Evolutionary conservation across 2,329 filamentous ascomycete species (phyloP), one percentile per base, ranked within the genome.

Genomic region (Colletotrichum sp.): DNA sequence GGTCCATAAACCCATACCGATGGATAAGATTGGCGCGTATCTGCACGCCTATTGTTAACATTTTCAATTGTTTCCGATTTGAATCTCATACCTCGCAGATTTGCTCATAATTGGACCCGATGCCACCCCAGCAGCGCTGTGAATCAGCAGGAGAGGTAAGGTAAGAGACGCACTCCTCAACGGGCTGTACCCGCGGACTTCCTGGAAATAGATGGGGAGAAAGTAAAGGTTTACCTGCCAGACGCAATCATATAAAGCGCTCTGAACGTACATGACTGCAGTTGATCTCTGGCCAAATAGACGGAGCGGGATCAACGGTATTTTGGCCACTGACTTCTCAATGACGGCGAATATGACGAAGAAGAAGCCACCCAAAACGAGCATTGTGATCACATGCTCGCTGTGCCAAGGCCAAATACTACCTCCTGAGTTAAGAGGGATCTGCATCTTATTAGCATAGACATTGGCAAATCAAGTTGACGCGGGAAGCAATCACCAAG

Each of bases 201-300:
- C 55, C 9, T 59, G 55, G 10, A 59, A 59, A 9, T 59, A 59
- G 16, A 59, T 59, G 8, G 55, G 55, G 26, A 59, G 55, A 15
- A 59, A 59, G 8, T 59, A 59, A 26, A 59, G 55, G 16, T 59
- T 59, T 59, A 59, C 55, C 55, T 59, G 55, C 55, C 55, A 59
- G 8, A 59, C 55, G 21, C 24, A 26, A 8, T 59, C 55, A 30
- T 59, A 59, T 5, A 59, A 21, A 30, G 55, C 55, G 55, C 55
- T 59, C 26, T 59, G 55, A 16, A 59, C 55, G 26, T 59, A 59
- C 55, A 59, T 59, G 24, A 59, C 55, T 30, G 55, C 55, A 2
- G 55, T 59, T 2, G 55, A 59, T 18, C 55, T 59, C 16, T 59
- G 24, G 15, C 24, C 26, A 59, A 59, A 59, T 26, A 59, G 55